Conservation (phyloP, 768 basidiomycete genomes). For the Rhodocollybia butyracea region DNA sequence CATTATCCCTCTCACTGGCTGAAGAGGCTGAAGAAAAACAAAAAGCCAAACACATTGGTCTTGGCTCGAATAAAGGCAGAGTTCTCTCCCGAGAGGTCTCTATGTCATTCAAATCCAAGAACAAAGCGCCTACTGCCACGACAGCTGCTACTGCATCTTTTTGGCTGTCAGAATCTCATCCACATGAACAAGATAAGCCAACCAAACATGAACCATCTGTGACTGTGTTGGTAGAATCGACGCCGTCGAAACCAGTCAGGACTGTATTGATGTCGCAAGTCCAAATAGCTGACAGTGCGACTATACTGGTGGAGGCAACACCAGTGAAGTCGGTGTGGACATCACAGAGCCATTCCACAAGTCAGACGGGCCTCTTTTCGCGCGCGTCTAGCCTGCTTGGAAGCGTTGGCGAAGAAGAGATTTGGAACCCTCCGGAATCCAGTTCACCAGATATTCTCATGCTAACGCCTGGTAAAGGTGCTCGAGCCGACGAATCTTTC, state of each 20-base stretch:
- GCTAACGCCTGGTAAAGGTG: constrained; percentile 13
- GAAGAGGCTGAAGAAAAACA: constrained; percentile 49
- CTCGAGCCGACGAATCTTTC: neutral
- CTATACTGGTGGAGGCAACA: too few relatives aligned
- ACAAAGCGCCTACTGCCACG: constrained; percentile 7
- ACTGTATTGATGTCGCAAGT: constrained; percentile 11
- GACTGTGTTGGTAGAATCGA: constrained; percentile 49
- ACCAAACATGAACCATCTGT: neutral
- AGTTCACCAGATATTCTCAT: constrained; percentile 42
- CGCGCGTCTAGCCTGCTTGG: neutral
- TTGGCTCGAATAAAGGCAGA: constrained; percentile 41
- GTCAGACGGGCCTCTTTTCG: constrained; percentile 5
- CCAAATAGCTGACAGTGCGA: too few relatives aligned
- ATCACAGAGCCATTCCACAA: too few relatives aligned
- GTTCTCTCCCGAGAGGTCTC: constrained; percentile 69
- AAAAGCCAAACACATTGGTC: constrained; percentile 28
- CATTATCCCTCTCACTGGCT: constrained; percentile 67
- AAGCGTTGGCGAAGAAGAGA: constrained; percentile 28
- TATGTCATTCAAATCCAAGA: constrained; percentile 45
- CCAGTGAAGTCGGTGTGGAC: too few relatives aligned
- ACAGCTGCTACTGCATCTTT: constrained; percentile 7
- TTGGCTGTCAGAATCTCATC: constrained; percentile 15
- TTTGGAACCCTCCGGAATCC: constrained; percentile 33
- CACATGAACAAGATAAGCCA: constrained; percentile 11
- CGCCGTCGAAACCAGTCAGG: constrained; percentile 42